Base-by-base conservation (phyloP, 208 protist species). In the Acanthamoeba comandoni region DNA sequence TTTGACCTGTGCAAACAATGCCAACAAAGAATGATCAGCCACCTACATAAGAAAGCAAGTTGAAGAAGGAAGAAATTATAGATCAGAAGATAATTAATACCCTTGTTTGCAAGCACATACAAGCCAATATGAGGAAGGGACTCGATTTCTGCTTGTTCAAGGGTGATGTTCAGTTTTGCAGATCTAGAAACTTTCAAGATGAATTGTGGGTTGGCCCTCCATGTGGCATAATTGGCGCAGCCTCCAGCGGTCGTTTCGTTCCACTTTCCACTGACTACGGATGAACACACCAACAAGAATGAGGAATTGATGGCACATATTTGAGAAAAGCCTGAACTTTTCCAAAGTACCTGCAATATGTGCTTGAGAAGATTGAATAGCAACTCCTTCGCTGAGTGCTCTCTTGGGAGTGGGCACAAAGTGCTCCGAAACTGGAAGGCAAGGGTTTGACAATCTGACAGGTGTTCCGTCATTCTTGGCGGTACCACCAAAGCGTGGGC, bases 151-250 rank as follows among this genome's bases (percentile, higher is more conserved):
- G 31, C 11, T 15, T 85, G 75, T 7, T 22, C 24, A 2, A 85
- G 52, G 9, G 75, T 64, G 75, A 85, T 85, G 5, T 51, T 64
- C 29, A 85, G 52, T 11, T 7, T 39, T 2, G 53, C 13, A 15
- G 75, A 49, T 17, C 48, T 51, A 12, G 24, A 51, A 26, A 85
- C 75, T 51, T 43, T 26, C 0, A 85, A 22, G 29, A 85, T 7
- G 22, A 51, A 85, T 57, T 85, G 71, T 24, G 85, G 85, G 24
- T 91, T 91, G 65, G 60, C 64, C 17, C 67, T 57, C 60, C 64
- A 73, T 0, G 64, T 91, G 43, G 60, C 49, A 31, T 79, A 65
- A 57, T 91, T 91, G 43, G 58, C 48, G 65, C 85, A 91, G 31
- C 85, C 85, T 17, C 85, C 85, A 9, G 64, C 60, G 9, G 51